A percentile compares a stretch with the other conserved stretches of the same genome.
phyloP scores from a whole-genome alignment of 768 basidiomycete genomes.

The Mycena alexandri region DNA sequence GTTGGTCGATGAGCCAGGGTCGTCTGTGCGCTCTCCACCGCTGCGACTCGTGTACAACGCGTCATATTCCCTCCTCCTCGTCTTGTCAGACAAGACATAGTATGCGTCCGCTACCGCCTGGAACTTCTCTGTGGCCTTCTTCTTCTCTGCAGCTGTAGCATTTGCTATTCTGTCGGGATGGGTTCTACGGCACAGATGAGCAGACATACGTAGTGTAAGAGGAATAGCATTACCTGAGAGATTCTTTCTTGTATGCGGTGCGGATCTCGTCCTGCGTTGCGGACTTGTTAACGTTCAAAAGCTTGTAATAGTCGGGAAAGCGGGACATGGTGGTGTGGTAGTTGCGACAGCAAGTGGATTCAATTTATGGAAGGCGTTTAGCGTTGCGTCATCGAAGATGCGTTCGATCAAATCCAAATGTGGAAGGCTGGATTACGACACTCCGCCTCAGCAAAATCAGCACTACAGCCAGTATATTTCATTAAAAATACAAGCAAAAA shows the following conservation, averaged over 20 bases:
- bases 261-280: constrained; percentile 79
- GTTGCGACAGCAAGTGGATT: too few relatives aligned
- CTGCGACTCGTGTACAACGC: constrained; percentile 68
- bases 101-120: constrained; percentile 96
- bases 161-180: constrained; percentile 89
- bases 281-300: constrained; percentile 67
- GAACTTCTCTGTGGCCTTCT: constrained; percentile 84
- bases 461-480: too few relatives aligned
- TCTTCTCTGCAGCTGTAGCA: constrained; percentile 78
- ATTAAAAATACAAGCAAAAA: too few relatives aligned
- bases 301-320: constrained; percentile 85
- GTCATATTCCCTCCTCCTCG: constrained; percentile 81
- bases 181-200: constrained; percentile 63
- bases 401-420: too few relatives aligned
- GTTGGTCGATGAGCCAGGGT: constrained; percentile 75
- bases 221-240: constrained; percentile 64
- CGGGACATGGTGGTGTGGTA: constrained; percentile 63
- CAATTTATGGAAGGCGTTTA: too few relatives aligned
- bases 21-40: constrained; percentile 63
- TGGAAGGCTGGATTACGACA: too few relatives aligned
- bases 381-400: too few relatives aligned
- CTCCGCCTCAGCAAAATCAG: too few relatives aligned
- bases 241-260: constrained; percentile 85
- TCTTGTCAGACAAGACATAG: constrained; percentile 88
- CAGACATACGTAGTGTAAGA: constrained; percentile 17